phyloP scores from a whole-genome alignment of 495 filamentous ascomycete genomes.

The Xylaria grammica region DNA sequence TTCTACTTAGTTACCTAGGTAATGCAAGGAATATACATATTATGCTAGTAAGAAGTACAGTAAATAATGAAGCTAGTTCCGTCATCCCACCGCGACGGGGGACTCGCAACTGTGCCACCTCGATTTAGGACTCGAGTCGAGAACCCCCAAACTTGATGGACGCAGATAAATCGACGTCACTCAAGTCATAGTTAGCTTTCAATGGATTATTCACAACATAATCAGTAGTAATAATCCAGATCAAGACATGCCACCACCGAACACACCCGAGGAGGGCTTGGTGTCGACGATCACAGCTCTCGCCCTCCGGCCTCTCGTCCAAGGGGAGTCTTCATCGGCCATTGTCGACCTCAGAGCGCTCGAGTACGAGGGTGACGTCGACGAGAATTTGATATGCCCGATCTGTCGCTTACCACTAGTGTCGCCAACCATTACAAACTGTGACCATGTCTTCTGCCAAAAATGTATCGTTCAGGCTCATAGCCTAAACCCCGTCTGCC shows the following conservation, averaged over 20 bases:
- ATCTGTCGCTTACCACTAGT: conserved; percentile 82
- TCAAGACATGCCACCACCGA: conserved; percentile 38
- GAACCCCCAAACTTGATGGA: neutral
- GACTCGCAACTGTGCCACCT: neutral
- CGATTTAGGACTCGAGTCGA: neutral
- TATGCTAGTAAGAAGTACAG: too few species aligned
- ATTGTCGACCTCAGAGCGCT: conserved; percentile 67
- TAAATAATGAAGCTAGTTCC: too few species aligned
- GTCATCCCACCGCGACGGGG: too few species aligned
- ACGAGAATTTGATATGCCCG: conserved; percentile 81
- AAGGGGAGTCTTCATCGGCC: conserved; percentile 14
- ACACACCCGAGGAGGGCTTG: conserved; percentile 42
- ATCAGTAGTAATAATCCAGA: neutral
- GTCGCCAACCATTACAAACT: conserved; percentile 71
- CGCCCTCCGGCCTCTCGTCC: conserved; percentile 26
- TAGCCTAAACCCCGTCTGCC: conserved; percentile 54
- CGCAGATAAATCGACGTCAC: neutral
- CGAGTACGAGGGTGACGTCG: conserved; percentile 70
- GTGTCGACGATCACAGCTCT: conserved; percentile 27
- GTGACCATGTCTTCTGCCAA: conserved; percentile 73
- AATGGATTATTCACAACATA: neutral
- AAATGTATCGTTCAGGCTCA: conserved; percentile 68
- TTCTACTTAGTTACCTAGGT: too few species aligned
- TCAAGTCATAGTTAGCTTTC: conserved; percentile 1
- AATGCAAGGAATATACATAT: too few species aligned